Conservation (phyloP, 2,329 filamentous ascomycete species). For the Orbilia javanica region DNA sequence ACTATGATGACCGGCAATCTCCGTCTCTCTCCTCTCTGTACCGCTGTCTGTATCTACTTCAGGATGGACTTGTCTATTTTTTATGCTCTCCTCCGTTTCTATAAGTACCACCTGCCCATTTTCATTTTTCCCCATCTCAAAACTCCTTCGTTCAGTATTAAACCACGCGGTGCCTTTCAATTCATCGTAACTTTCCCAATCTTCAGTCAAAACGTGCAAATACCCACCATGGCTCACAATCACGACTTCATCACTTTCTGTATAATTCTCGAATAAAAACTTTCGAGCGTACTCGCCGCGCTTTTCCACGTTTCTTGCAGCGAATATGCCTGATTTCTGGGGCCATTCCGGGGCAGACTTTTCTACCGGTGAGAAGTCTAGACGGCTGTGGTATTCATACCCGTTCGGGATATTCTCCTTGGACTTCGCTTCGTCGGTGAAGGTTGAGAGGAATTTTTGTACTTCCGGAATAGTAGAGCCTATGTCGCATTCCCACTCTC, state of each 20-base stretch:
- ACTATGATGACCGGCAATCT: slow-evolving; percentile 32
- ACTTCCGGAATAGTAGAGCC: slow-evolving; percentile 59
- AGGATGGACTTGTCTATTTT: slow-evolving; percentile 26
- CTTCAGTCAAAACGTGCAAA: slow-evolving; percentile 61
- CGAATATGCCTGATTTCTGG: slow-evolving; percentile 22
- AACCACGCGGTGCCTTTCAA: slow-evolving; percentile 58
- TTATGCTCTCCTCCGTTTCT: slow-evolving; percentile 58
- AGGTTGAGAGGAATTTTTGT: neutral
- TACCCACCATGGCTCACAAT: slow-evolving; percentile 55
- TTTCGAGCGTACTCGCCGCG: slow-evolving; percentile 18
- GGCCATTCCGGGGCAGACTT: slow-evolving; percentile 26
- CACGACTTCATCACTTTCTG: slow-evolving; percentile 9
- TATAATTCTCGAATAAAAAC: slow-evolving; percentile 27
- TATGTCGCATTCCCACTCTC: slow-evolving; percentile 63
- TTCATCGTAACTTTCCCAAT: slow-evolving; percentile 57
- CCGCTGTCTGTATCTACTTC: neutral
- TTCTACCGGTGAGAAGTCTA: slow-evolving; percentile 35
- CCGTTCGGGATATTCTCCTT: neutral
- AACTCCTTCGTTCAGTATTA: slow-evolving; percentile 61
- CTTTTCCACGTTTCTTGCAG: neutral
- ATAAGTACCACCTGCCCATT: slow-evolving; percentile 47
- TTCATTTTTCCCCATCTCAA: slow-evolving; percentile 29
- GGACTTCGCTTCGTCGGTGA: neutral
- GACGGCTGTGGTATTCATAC: neutral
- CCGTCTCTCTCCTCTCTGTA: slow-evolving; percentile 34